A percentile compares a stretch with the other conserved stretches of the same genome.
These are phyloP conservation scores for Metarhizium rileyi DNA, from an alignment of 2,329 filamentous ascomycete species.

Conservation along the genomic window DNA sequence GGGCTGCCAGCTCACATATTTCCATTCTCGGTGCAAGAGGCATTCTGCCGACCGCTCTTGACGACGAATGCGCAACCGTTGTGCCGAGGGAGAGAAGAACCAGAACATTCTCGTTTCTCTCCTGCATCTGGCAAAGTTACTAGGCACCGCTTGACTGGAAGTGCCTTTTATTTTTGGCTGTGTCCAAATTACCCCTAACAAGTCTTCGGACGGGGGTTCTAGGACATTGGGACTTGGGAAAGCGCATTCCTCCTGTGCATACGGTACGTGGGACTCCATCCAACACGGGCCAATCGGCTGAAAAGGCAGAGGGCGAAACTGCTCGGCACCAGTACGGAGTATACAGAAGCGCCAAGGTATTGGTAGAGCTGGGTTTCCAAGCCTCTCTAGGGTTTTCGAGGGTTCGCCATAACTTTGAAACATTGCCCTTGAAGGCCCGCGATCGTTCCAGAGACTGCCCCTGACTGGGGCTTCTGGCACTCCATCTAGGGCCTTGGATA, in stretches of 20 bases:
- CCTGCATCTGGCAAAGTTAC: background rate
- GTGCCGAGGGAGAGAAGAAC: too few relatives aligned
- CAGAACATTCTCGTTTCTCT: background rate
- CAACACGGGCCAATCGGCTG: background rate
- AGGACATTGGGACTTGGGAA: background rate
- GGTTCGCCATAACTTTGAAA: background rate
- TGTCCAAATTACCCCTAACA: background rate
- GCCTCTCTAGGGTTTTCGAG: background rate
- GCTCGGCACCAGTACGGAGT: background rate
- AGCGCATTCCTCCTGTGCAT: background rate
- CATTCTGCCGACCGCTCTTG: background rate
- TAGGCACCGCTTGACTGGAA: background rate
- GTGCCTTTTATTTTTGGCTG: background rate
- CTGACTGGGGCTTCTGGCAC: background rate
- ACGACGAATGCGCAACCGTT: background rate
- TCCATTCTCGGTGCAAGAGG: background rate
- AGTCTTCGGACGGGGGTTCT: background rate
- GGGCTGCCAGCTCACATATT: background rate
- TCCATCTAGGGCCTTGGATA: background rate
- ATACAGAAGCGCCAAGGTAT: background rate
- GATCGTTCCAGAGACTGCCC: background rate
- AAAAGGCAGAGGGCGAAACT: background rate
- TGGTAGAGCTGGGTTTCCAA: background rate
- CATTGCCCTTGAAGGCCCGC: background rate
- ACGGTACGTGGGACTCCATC: background rate